phyloP scores from a whole-genome alignment of 2,329 filamentous ascomycete genomes.

The Fusarium annulatum region DNA sequence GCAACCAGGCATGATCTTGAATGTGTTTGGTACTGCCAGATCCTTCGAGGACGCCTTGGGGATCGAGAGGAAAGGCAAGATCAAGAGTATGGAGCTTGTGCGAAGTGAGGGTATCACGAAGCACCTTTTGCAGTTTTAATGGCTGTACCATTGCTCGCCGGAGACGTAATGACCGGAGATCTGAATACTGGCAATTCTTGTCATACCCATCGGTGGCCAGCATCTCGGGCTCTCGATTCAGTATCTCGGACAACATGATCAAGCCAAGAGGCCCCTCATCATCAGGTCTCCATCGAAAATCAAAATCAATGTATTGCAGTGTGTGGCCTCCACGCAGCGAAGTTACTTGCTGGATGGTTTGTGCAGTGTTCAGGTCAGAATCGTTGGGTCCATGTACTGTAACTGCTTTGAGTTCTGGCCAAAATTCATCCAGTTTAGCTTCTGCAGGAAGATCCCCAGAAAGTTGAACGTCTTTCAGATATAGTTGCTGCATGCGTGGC shows the following conservation, averaged over 20 bases:
- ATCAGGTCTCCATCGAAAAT: conserved; percentile 44
- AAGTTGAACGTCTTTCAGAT: conserved; percentile 45
- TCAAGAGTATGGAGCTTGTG: conserved; percentile 51
- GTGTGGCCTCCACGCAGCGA: conserved; percentile 44
- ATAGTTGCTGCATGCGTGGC: conserved; percentile 49
- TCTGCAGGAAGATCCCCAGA: conserved; percentile 11
- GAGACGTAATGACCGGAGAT: conserved; percentile 47
- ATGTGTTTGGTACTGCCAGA: conserved; percentile 47
- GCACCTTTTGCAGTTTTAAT: conserved; percentile 35
- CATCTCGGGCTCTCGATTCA: conserved; percentile 29
- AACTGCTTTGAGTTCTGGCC: conserved; percentile 48
- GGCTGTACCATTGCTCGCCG: conserved; percentile 42
- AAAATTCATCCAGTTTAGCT: conserved; percentile 37
- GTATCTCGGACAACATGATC: conserved; percentile 20
- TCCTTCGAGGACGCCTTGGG: conserved; percentile 39
- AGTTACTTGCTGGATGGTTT: conserved; percentile 39
- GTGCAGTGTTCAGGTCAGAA: conserved; percentile 38
- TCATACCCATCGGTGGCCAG: conserved; percentile 12
- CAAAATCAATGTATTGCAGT: conserved; percentile 48
- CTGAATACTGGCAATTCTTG: conserved; percentile 38
- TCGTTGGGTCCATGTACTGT: conserved; percentile 39
- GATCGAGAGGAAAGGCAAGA: conserved; percentile 50
- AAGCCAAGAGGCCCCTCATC: conserved; percentile 38
- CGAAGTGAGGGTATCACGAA: conserved; percentile 42
- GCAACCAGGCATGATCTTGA: conserved; percentile 50